These are phyloP conservation scores for Biscogniauxia mediterranea DNA, from an alignment of 2,329 filamentous ascomycete species.

Conservation along the genomic window DNA sequence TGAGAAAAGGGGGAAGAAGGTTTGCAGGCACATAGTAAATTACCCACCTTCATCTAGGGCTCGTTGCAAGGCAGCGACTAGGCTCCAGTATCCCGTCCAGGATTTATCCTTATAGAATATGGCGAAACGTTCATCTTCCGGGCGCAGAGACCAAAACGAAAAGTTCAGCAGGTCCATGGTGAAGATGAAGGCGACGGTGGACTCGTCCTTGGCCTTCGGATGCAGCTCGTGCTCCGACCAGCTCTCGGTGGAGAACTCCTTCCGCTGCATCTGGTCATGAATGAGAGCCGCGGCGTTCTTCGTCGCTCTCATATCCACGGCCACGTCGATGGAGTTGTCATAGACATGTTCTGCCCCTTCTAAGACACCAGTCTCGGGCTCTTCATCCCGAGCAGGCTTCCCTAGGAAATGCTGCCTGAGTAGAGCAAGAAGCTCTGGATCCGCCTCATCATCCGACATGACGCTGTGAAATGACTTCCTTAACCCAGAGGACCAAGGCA, in stretches of 20 bases:
- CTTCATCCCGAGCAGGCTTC: conserved; percentile 50
- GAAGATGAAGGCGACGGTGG: conserved; percentile 88
- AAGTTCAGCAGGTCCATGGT: conserved; percentile 97
- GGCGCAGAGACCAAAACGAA: conserved; percentile 83
- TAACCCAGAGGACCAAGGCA: too few relatives aligned
- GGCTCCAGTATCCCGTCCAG: conserved; percentile 95
- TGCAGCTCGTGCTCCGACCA: conserved; percentile 92
- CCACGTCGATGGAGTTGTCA: conserved; percentile 90
- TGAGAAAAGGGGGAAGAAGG: neutral
- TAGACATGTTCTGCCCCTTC: conserved; percentile 82
- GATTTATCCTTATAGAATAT: conserved; percentile 76
- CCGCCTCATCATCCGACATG: conserved; percentile 92
- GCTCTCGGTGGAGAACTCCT: conserved; percentile 76
- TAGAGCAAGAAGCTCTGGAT: conserved; percentile 82
- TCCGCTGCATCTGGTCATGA: conserved; percentile 77
- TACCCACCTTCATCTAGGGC: conserved; percentile 79
- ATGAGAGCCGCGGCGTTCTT: conserved; percentile 81
- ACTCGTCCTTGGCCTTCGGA: conserved; percentile 76
- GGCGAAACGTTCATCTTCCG: conserved; percentile 72
- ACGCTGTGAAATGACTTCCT: conserved; percentile 14
- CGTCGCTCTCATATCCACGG: conserved; percentile 77
- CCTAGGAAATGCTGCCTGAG: conserved; percentile 76
- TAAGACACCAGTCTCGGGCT: conserved; percentile 79
- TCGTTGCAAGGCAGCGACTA: conserved; percentile 82
- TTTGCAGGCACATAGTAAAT: neutral